These are phyloP conservation scores for Prosopis cineraria DNA, from an alignment of 306 rosid genomes.

Conservation along the genomic window DNA sequence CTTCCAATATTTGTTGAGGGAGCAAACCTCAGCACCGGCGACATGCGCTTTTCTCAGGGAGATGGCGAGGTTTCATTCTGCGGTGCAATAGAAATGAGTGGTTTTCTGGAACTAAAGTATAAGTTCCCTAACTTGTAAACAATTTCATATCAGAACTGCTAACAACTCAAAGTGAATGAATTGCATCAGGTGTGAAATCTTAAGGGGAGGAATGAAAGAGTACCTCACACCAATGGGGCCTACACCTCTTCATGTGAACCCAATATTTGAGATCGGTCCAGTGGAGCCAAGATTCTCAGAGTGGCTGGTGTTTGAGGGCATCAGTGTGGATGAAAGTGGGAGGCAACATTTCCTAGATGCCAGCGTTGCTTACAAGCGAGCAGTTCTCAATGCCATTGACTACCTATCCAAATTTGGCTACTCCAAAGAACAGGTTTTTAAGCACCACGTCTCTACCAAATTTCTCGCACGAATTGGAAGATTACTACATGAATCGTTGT, in stretches of 20 bases:
- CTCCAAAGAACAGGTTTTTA: slow-evolving; percentile 65
- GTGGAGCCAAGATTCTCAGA: slow-evolving; percentile 76
- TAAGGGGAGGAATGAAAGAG: slow-evolving; percentile 94
- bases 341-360: slow-evolving; percentile 71
- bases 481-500: neutral
- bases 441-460: neutral
- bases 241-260: slow-evolving; percentile 81
- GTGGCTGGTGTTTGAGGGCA: slow-evolving; percentile 74
- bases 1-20: slow-evolving; percentile 93
- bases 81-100: slow-evolving; percentile 98
- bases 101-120: slow-evolving; percentile 90
- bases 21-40: slow-evolving; percentile 92
- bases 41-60: slow-evolving; percentile 95
- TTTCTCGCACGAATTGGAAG: neutral
- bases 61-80: slow-evolving; percentile 91
- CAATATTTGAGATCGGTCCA: slow-evolving; percentile 82
- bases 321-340: slow-evolving; percentile 68
- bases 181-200: slow-evolving; percentile 69
- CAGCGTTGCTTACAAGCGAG: slow-evolving; percentile 70
- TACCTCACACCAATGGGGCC: slow-evolving; percentile 99
- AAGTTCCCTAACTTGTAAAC: neutral
- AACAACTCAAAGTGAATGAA: neutral
- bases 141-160: neutral
- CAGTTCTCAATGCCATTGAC: slow-evolving; percentile 61
- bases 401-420: slow-evolving; percentile 63